Evolutionary conservation across 2,329 filamentous ascomycete genomes (phyloP), one percentile per base, ranked within the genome.

Genomic region (Colletotrichum phormii): DNA sequence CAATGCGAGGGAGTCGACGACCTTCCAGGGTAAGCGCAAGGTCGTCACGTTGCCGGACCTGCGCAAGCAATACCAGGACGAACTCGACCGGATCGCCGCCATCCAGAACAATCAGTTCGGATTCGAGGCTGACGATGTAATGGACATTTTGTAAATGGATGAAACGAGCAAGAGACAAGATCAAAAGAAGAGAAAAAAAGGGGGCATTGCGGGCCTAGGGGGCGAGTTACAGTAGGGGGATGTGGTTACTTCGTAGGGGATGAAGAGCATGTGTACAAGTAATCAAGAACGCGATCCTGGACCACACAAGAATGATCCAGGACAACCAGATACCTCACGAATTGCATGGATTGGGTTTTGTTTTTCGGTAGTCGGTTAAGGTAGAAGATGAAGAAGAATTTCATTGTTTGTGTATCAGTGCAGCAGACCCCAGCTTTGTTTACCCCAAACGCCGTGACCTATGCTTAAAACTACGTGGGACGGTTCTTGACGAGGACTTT

Each of bases 101-200:
- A 95, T 98, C 80, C 92, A 97, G 83, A 94, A 94, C 79, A 95
- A 97, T 71, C 91, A 97, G 80, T 98, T 97, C 86, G 93, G 93
- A 18, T 94, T 98, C 74, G 83, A 86, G 74, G 85, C 83, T 13
- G 88, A 84, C 35, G 84, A 86, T 65, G 78, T 82, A 70, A 90
- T 90, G 88, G 87, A 89, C 76, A 82, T 89, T 77, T 80, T 83
- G 76, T 87, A 75, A 70, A 65, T 35, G 51, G 67, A 76, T 54
- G 49, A 24, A 54, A 51, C 54, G 46, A 58, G 42, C 37, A 35
- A 22, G 22, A 55, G 7, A 49, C 29, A 22, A 26, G 55, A 54
- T 59, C 53, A 60, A 62, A 46, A 75, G 26, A 29, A 29, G 2
- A 63, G 67, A 62, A 29, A 24, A 70, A 66, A 49, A 68, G 29